Base-by-base conservation (phyloP, 2,329 filamentous ascomycete genomes). In the Lasiodiplodia sp. region DNA sequence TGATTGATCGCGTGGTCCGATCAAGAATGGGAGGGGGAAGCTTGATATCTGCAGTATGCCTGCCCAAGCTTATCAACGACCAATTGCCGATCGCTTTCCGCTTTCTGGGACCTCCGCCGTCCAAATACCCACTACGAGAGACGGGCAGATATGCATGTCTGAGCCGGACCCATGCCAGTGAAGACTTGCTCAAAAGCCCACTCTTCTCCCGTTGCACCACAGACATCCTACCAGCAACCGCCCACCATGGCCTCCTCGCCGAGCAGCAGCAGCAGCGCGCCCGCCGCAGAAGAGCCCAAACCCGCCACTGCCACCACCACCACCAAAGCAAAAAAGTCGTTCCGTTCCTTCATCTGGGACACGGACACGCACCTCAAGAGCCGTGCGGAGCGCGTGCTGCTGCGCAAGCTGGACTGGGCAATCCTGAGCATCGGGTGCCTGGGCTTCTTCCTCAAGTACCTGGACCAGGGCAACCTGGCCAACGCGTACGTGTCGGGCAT, bases 311-410 rank as follows among this genome's bases (percentile, higher is more conserved):
- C 11, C 34, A 4, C 7, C 28, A 21, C n/a, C 21, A 44, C 37
- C 21, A 21, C 40, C 37, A 16, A n/a, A 25, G 3, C 60, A 16
- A 28, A 37, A 11, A 52, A 52, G 16, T 52, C 60, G 14, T 64
- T 64, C 55, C 56, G 56, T 37, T 70, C 69, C 31, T 72, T 71
- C 65, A 71, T 70, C 34, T 71, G 71, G 71, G 71, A 71, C 55
- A 71, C 70, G 1, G 68, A 72, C 56, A 60, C 56, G 65, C 37
- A 69, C 62, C n/a, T 69, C 66, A 23, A 65, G 38, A 16, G 21
- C 4, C 56, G 5, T 2, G 71, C 63, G 7, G 71, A 72, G 44
- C 62, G 56, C 7, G 70, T 65, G 31, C 69, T 71, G 18, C 63
- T 72, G 14, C 66, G 57, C 37, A 72, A 72, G 55, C 67, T 72